Percentiles rank a stretch among this genome's conserved stretches.
Evolutionary conservation across 2,329 filamentous ascomycete species (phyloP).

Genomic region (Amauroascus verrucosus): DNA sequence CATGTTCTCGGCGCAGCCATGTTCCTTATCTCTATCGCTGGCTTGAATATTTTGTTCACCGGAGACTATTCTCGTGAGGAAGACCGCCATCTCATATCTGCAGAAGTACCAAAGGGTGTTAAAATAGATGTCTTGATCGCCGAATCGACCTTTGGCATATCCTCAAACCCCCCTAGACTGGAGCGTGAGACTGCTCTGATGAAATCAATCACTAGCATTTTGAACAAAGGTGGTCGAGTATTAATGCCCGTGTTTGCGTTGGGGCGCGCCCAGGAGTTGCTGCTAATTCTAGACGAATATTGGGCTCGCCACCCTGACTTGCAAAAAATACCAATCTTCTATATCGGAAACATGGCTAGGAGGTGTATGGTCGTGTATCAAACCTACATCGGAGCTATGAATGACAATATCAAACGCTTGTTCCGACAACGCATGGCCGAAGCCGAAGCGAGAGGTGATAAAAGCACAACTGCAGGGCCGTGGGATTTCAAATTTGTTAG

Average conservation of each 20-base stretch:
- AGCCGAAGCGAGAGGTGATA: conserved; percentile 71
- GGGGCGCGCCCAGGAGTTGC: conserved; percentile 82
- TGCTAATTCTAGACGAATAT: conserved; percentile 93
- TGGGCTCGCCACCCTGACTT: conserved; percentile 84
- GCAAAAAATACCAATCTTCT: conserved; percentile 90
- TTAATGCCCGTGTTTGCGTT: conserved; percentile 93
- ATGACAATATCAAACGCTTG: conserved; percentile 95
- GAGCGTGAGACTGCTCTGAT: conserved; percentile 89
- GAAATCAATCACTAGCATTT: conserved; percentile 83
- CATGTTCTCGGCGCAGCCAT: conserved; percentile 98
- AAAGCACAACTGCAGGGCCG: conserved; percentile 57
- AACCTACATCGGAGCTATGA: conserved; percentile 97
- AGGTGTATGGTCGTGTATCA: conserved; percentile 99
- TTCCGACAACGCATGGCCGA: conserved; percentile 88
- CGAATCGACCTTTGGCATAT: conserved; percentile 93
- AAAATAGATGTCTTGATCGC: conserved; percentile 96
- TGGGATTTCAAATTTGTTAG: conserved; percentile 97
- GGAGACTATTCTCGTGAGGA: conserved; percentile 95
- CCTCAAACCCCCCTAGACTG: conserved; percentile 78
- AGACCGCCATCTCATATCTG: conserved; percentile 89
- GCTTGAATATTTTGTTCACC: conserved; percentile 92
- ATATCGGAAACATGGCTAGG: conserved; percentile 84
- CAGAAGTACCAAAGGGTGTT: conserved; percentile 75
- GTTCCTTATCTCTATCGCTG: conserved; percentile 96
- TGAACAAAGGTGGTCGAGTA: conserved; percentile 85